Evolutionary conservation across 352 stramenopile species (phyloP), one percentile per base, ranked within the genome.

Genomic region (Phytophthora sp.): DNA sequence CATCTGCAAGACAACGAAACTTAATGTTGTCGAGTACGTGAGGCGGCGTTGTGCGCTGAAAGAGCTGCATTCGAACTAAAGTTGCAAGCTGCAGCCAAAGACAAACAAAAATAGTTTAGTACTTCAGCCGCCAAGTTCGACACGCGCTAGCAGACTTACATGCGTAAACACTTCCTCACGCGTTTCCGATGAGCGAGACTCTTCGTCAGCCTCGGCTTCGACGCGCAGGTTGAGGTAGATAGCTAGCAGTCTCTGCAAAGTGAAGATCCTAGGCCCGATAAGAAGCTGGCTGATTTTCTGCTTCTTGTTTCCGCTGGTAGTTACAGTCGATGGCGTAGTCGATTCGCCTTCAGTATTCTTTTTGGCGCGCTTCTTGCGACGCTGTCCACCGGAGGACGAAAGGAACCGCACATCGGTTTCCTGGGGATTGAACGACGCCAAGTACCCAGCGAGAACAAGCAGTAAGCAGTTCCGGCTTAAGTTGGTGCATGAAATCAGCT

Each of bases 361-460:
- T 50, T 75, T 81, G 12, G 62, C 70, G 17, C 76, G 75, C 17
- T 86, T 85, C 62, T 85, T 89, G 15, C 75, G 78, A 24, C 78
- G 74, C 46, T 62, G 34, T 13, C 77, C 77, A 4, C 70, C 71
- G 11, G 81, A 80, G 15, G 78, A 89, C 42, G 86, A 89, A 10
- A 95, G 72, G 31, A 92, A 95, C 38, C 83, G 74, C 13, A 72
- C 55, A 68, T 95, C 86, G 1, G 71, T 82, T 54, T 91, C 82
- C 49, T 95, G 80, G 4, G 84, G 83, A 45, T 89, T 95, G 57
- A 95, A 95, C 9, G 84, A 93, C 15, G 86, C 80, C 31, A 95
- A 41, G 52, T 88, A 92, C 0, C 77, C 78, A 18, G 86, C 86
- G 37, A 95, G 56, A 21, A 95, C 71, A 35, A 95, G 69, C 32